phyloP scores from a whole-genome alignment of 2,329 filamentous ascomycete species.

The Calycina marina region DNA sequence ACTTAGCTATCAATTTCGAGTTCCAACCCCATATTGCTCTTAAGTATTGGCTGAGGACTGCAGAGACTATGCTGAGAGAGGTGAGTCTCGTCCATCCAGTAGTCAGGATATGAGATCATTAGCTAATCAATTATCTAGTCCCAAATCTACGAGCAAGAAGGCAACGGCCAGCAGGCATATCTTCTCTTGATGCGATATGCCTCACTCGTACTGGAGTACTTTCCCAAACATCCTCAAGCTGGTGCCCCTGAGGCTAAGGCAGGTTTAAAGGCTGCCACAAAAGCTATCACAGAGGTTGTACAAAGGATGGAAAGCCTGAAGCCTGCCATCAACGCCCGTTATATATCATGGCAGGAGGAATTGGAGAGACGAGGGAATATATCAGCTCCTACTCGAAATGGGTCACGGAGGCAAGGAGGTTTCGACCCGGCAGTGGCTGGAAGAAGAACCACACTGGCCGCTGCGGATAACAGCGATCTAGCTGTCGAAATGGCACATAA shows the following conservation, averaged over 20 bases:
- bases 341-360: slow-evolving; percentile 49
- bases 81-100: slow-evolving; percentile 34
- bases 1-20: slow-evolving; percentile 63
- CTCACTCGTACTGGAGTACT: slow-evolving; percentile 61
- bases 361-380: slow-evolving; percentile 26
- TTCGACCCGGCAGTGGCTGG: slow-evolving; percentile 47
- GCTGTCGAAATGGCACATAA: slow-evolving; percentile 63
- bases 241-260: slow-evolving; percentile 44
- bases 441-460: slow-evolving; percentile 47
- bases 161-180: slow-evolving; percentile 78
- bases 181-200: slow-evolving; percentile 84
- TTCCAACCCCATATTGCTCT: slow-evolving; percentile 67
- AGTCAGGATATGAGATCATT: not conserved
- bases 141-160: slow-evolving; percentile 69
- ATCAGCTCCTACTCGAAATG: slow-evolving; percentile 3
- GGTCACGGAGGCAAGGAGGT: slow-evolving; percentile 6
- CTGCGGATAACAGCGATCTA: slow-evolving; percentile 56
- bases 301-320: slow-evolving; percentile 60
- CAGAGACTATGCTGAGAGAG: slow-evolving; percentile 67
- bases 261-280: slow-evolving; percentile 39
- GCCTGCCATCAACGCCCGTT: slow-evolving; percentile 57
- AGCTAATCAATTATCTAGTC: slow-evolving; percentile 39
- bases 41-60: slow-evolving; percentile 69
- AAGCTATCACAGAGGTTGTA: slow-evolving; percentile 39
- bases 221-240: slow-evolving; percentile 63